Evolutionary conservation across 345 rosid genomes (phyloP), one percentile per base, ranked within the genome.

Genomic region (Eucalyptus grandis): DNA sequence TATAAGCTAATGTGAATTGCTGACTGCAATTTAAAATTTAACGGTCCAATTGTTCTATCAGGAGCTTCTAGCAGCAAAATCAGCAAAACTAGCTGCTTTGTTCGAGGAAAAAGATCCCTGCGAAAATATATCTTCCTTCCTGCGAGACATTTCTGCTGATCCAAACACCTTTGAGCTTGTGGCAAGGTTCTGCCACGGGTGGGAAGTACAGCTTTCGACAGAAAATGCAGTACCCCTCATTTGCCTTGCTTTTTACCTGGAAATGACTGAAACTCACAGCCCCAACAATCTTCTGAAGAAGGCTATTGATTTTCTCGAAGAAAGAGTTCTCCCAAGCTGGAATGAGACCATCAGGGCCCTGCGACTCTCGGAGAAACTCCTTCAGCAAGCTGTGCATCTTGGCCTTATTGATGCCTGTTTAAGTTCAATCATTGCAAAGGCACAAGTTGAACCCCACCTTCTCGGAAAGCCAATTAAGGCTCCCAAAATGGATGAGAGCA

Each of bases 181-280:
- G 88, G 94, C 91, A 51, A 93, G 93, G 86, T 97, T 98, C 94
- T 96, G 98, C 89, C 93, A 93, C 14, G 99, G 97, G 72, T 91
- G 27, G 53, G 94, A 94, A 89, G 58, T 89, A 6, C 91, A 89
- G 31, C 91, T 98, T 58, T 91, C 95, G 1, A 89, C 95, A 9
- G 96, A 95, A 86, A 97, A 95, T 87, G 90, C 95, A 27, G 67
- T 98, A 40, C 95, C 97, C 27, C 92, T 97, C 90, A 90, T 91
- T 85, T 95, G 96, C 92, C 89, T 95, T 21, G 95, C 99, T 5
- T 88, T 85, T 85, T 90, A 94, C 92, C 89, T 98, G 87, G 96
- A 89, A 62, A 98, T 98, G 99, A 92, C 93, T 14, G 98, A 97
- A 90, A 90, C 56, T 88, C 97, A 94, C 60, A 88, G 95, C 94